Evolutionary conservation across 2,329 filamentous ascomycete genomes (phyloP).

Genomic region (Pseudocercospora fijiensis): DNA sequence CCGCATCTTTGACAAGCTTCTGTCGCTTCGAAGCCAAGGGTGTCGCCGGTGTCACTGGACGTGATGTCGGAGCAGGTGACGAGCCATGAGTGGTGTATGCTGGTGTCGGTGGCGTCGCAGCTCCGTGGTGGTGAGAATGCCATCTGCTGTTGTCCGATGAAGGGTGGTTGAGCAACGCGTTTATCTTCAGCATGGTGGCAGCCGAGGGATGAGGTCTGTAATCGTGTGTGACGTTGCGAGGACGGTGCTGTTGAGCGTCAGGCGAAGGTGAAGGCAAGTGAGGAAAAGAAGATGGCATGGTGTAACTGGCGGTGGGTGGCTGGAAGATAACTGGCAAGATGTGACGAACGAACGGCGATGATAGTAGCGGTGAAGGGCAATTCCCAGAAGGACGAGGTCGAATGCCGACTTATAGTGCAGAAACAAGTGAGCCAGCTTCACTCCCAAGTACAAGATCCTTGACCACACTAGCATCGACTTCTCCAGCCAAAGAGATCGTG

Average conservation of each 20-base stretch:
- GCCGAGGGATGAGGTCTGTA: constrained; percentile 20
- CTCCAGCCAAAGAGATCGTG: constrained; percentile 22
- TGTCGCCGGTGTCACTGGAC: constrained; percentile 27
- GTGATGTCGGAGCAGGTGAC: constrained; percentile 25
- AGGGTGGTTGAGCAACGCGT: constrained; percentile 46
- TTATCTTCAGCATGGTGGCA: constrained; percentile 43
- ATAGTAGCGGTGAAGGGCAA: constrained; percentile 23
- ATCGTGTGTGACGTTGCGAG: constrained; percentile 21
- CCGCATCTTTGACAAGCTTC: constrained; percentile 65
- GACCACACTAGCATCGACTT: constrained; percentile 21
- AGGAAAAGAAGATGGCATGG: constrained; percentile 27
- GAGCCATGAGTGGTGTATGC: constrained; percentile 23
- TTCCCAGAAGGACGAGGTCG: constrained; percentile 28
- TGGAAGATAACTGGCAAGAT: constrained; percentile 30
- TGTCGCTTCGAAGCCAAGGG: constrained; percentile 40
- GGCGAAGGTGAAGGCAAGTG: constrained; percentile 27
- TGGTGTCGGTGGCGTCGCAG: constrained; percentile 32
- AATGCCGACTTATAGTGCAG: constrained; percentile 29
- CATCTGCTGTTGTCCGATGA: constrained; percentile 19
- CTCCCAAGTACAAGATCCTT: constrained; percentile 20
- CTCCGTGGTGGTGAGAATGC: constrained; percentile 19
- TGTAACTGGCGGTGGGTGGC: constrained; percentile 12
- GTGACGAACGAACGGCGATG: constrained; percentile 12
- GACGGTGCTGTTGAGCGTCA: constrained; percentile 15
- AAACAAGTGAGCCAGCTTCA: constrained; percentile 18